Base-by-base conservation (phyloP, 129 eudicot genomes). In the Gnaphalium uliginosum region DNA sequence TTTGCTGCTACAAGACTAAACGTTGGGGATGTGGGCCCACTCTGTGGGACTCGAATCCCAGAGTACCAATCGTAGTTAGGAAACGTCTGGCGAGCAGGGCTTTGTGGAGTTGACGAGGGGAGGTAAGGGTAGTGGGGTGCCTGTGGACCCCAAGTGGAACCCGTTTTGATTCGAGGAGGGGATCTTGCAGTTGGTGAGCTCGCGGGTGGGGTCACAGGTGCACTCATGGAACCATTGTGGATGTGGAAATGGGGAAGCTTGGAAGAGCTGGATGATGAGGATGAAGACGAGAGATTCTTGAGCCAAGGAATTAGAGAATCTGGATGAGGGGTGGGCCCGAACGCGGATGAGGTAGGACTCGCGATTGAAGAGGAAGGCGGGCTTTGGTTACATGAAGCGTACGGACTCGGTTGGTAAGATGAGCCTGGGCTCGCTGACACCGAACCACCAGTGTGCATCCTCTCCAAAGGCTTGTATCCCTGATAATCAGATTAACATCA, bases 301-400 rank as follows among this genome's bases (percentile, higher is more conserved):
- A 89, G 92, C 96, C 96, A 89, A 1, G 96, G 96, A 67, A 89
- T 89, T 70, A 89, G 89, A 75, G 91, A 85, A 27, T 89, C 96
- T 0, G 76, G 81, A 72, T 85, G 86, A 4, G 75, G 78, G 73
- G 84, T 78, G 32, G 83, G 68, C 48, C 86, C 84, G 17, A 82
- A 88, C 2, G 85, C 41, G 17, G 97, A 84, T 7, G 94, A 90
- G 59, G 82, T 84, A 14, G 92, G 89, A 81, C 96, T 86, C 35
- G 89, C 91, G 56, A 86, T 89, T 70, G 83, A 77, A 32, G 95
- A 89, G 35, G 95, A 81, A 58, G 86, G 63, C 0, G 87, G 87
- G 62, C 96, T 89, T 64, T 69, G 87, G 60, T 86, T 85, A 76
- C 82, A 84, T 58, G 95, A 91, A 21, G 95, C 81, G 30, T 88